Evolutionary conservation across 305 asterid genomes (phyloP), one percentile per base, ranked within the genome.

Genomic region (Coffea humblotiana): DNA sequence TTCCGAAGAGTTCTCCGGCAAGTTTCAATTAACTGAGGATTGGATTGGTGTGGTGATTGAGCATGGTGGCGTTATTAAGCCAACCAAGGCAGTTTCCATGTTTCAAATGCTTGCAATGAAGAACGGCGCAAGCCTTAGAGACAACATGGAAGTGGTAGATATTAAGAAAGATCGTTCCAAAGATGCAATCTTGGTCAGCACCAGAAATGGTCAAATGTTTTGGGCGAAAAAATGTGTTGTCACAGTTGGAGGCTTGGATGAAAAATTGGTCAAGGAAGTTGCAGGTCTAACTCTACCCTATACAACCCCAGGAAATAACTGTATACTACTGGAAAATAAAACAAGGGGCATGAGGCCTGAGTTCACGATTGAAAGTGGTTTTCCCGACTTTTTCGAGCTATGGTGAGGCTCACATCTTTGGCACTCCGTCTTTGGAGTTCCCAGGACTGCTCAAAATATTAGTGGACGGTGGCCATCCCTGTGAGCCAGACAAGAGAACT

Each of bases 71-170:
- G 95, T 94, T 1, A 83, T 92, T 60, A 95, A 90, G 89, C 95
- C 98, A 47, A 92, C 98, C 21, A 95, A 95, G 79, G 99, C 98
- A 1, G 98, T 94, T 67, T 84, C 97, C 3, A 94, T 94, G 99
- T 91, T 89, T 77, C 98, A 95, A 73, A 76, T 98, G 19, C 97
- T 95, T 4, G 97, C 92, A 0, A 74, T 86, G 8, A 87, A 87
- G 0, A 72, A 89, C 84, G 97, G 93, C 69, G 96, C 95, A 67
- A 79, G 81, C 11, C 72, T 95, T 73, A 90, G 8, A 43, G 99
- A 95, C 85, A 85, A 89, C 77, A 77, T 72, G 14, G 79, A 87
- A 64, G 97, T 94, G 32, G 61, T 72, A 0, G 87, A 81, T 11
- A 77, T 95, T 23, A 65, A 58, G 14, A 87, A 68, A 75, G 91